Percentiles rank a stretch among this genome's conserved stretches.
Conservation (phyloP, 768 basidiomycete genomes). For the Udeniomyces megalosporus region DNA sequence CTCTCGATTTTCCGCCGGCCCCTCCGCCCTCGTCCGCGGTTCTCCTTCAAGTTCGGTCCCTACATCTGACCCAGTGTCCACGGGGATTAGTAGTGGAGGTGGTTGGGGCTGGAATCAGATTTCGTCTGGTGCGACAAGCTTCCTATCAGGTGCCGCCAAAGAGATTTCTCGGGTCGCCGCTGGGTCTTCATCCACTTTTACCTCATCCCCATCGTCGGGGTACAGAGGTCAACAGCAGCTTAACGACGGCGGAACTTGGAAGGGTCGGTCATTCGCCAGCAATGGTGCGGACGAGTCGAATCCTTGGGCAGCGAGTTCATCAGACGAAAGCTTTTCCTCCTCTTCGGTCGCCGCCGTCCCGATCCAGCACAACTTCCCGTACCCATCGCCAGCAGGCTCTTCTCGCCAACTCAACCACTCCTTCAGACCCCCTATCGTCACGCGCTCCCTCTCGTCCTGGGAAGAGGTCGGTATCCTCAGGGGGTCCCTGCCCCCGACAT, state of each 20-base stretch:
- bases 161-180: slow-evolving; percentile 19
- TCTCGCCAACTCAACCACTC: no score
- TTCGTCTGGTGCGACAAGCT: slow-evolving; percentile 24
- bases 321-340: no score
- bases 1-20: neutral
- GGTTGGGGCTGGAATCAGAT: slow-evolving; percentile 27
- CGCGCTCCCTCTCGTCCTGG: neutral
- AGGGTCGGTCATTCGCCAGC: neutral
- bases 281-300: neutral
- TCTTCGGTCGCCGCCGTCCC: no score
- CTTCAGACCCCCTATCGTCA: neutral
- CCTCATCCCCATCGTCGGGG: neutral
- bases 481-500: neutral
- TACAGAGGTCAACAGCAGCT: neutral
- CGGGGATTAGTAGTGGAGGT: neutral
- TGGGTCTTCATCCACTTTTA: neutral
- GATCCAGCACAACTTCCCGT: no score
- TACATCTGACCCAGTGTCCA: no score
- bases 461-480: neutral
- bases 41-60: no score
- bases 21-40: neutral
- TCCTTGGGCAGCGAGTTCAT: no score
- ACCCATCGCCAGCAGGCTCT: no score
- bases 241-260: neutral
- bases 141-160: slow-evolving; percentile 22